Base-by-base conservation (phyloP, 2,329 filamentous ascomycete genomes). In the Colletotrichum sp. region DNA sequence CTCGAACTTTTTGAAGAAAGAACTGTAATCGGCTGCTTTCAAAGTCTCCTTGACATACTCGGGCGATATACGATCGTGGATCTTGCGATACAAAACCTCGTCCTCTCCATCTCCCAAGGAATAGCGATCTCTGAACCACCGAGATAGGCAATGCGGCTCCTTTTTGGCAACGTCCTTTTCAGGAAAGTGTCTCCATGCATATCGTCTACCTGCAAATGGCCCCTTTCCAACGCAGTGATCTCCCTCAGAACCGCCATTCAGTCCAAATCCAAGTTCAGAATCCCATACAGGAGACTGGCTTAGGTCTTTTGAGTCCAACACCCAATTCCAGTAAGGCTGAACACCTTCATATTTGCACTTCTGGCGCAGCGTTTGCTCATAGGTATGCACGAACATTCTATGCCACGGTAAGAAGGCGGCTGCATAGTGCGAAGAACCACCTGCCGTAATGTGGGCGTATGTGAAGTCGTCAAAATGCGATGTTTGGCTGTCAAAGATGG, bases 311-410 rank as follows among this genome's bases (percentile, higher is more conserved):
- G 60, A 64, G 60, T 39, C 82, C 62, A 83, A 85, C 8, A 82
- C 79, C 87, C 87, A 89, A 79, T 89, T 84, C 85, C 87, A 88
- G 80, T 89, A 81, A 26, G 85, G 85, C 32, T 87, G 85, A 68
- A 80, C 82, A 28, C 86, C 86, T 7, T 78, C 82, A 79, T 87
- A 84, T 18, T 81, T 81, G 44, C 82, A 84, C 77, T 84, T 82
- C 4, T 80, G 70, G 5, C 79, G 76, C 2, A 84, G 79, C 2
- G 81, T 81, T 65, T 79, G 76, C 72, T 84, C 82, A 32, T 83
- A 84, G 5, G 80, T 32, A 78, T 79, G 82, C 34, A 80, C 82
- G 34, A 81, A 84, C 63, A 82, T 82, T 7, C 82, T 66, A 62
- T 84, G 82, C 81, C 82, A 83, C 3, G 78, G 57, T 15, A 84